These are phyloP conservation scores for Oryza longistaminata DNA, from an alignment of 176 grass and related monocot species.

Conservation along the genomic window DNA sequence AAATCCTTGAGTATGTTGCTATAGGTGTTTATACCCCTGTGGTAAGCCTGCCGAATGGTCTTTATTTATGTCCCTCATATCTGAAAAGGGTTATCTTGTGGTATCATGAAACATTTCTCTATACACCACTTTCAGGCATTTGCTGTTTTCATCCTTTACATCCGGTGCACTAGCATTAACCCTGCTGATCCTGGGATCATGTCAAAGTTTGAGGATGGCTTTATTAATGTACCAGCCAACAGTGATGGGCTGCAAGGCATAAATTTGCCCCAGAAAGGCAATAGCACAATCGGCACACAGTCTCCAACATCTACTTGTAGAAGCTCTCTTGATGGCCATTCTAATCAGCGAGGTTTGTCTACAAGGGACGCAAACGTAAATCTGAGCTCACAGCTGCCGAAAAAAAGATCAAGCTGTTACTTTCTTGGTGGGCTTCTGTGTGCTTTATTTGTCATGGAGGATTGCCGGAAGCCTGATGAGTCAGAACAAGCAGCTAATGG, in stretches of 20 bases:
- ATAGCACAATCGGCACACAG: conserved; percentile 55
- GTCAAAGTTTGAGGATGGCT: conserved; percentile 83
- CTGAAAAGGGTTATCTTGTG: conserved; percentile 9
- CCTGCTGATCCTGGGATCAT: conserved; percentile 98
- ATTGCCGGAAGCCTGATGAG: conserved; percentile 78
- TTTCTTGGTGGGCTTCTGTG: conserved; percentile 72
- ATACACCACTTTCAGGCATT: conserved; percentile 63
- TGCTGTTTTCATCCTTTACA: conserved; percentile 92
- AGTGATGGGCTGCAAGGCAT: conserved; percentile 45
- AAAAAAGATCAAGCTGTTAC: conserved; percentile 71
- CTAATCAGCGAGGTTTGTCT: conserved; percentile 58
- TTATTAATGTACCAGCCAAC: conserved; percentile 58
- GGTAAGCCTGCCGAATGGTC: conserved; percentile 50
- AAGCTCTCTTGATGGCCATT: conserved; percentile 75
- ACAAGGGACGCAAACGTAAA: conserved; percentile 43
- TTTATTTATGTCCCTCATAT: conserved; percentile 1
- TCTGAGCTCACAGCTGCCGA: conserved; percentile 35
- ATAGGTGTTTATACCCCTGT: conserved; percentile 86
- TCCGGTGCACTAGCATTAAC: conserved; percentile 98
- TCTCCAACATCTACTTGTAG: conserved; percentile 66
- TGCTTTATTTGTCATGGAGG: conserved; percentile 86
- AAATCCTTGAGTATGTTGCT: conserved; percentile 65
- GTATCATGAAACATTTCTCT: conserved; percentile 33
- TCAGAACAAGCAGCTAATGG: conserved; percentile 67
- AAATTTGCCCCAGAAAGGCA: conserved; percentile 47